These are phyloP conservation scores for Xylaria scruposa DNA, from an alignment of 495 filamentous ascomycete species.

Conservation along the genomic window DNA sequence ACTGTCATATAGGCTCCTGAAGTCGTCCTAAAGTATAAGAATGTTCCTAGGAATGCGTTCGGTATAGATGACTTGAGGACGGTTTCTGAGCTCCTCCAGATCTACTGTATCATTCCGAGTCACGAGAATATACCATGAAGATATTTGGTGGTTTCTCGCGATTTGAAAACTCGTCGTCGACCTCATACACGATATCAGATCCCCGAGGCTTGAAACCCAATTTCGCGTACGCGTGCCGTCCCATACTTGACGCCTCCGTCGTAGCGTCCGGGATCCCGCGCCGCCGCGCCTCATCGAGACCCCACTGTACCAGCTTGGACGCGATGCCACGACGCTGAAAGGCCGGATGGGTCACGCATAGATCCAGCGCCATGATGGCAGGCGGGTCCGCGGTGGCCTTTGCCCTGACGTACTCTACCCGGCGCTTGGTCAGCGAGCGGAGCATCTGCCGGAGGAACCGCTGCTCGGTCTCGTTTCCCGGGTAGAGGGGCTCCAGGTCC, in stretches of 20 bases:
- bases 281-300: conserved; percentile 46
- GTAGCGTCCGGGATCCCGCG: conserved; percentile 48
- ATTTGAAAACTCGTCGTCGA: conserved; percentile 45
- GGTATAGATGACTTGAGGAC: neutral
- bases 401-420: conserved; percentile 40
- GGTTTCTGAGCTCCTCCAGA: neutral
- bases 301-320: conserved; percentile 48
- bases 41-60: no score
- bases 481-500: conserved; percentile 44
- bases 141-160: conserved; percentile 43
- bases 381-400: conserved; percentile 39
- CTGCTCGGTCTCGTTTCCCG: conserved; percentile 46
- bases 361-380: conserved; percentile 45
- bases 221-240: conserved; percentile 48
- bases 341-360: conserved; percentile 50
- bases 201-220: conserved; percentile 48
- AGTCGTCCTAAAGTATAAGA: neutral
- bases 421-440: conserved; percentile 39
- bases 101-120: neutral
- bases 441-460: conserved; percentile 45
- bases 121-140: conserved; percentile 44
- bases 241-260: conserved; percentile 53
- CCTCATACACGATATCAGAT: conserved; percentile 39
- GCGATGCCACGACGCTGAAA: conserved; percentile 51
- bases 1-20: neutral